These are phyloP conservation scores for Naganishia vishniacii DNA, from an alignment of 768 basidiomycete genomes.

Conservation along the genomic window DNA sequence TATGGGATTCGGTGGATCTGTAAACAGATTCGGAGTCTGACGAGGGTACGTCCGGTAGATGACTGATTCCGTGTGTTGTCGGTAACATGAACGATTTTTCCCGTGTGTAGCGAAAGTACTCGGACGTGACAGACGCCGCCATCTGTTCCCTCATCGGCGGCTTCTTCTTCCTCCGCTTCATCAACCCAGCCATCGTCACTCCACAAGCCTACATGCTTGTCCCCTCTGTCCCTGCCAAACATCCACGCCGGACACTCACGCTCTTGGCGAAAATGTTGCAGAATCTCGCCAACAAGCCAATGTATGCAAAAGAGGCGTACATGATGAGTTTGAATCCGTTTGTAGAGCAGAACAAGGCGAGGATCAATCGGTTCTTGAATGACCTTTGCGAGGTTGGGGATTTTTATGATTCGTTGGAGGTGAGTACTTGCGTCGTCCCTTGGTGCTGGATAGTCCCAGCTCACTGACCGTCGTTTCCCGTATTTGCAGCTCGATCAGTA, in stretches of 20 bases:
- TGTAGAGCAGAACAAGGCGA: slow-evolving; percentile 95
- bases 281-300: slow-evolving; percentile 97
- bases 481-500: slow-evolving; percentile 92
- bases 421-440: slow-evolving; percentile 47
- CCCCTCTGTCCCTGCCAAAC: slow-evolving; percentile 94
- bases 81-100: background rate
- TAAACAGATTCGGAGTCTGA: slow-evolving; percentile 96
- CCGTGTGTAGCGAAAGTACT: slow-evolving; percentile 84
- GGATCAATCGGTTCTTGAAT: slow-evolving; percentile 96
- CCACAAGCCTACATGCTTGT: slow-evolving; percentile 99
- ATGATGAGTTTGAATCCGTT: slow-evolving; percentile 99
- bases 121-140: slow-evolving; percentile 95
- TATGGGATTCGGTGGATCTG: slow-evolving; percentile 99
- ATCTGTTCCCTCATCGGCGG: slow-evolving; percentile 98
- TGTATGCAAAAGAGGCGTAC: slow-evolving; percentile 93
- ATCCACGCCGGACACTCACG: slow-evolving; percentile 91
- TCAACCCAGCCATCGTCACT: slow-evolving; percentile 98
- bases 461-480: no score
- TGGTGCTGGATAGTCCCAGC: no score
- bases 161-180: slow-evolving; percentile 99
- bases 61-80: slow-evolving; percentile 35
- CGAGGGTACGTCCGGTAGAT: slow-evolving; percentile 58
- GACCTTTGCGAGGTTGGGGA: slow-evolving; percentile 96
- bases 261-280: slow-evolving; percentile 99
- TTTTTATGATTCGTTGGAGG: slow-evolving; percentile 98